Conservation (phyloP, 208 protist species). For the Vickermania ingenoplastis region DNA sequence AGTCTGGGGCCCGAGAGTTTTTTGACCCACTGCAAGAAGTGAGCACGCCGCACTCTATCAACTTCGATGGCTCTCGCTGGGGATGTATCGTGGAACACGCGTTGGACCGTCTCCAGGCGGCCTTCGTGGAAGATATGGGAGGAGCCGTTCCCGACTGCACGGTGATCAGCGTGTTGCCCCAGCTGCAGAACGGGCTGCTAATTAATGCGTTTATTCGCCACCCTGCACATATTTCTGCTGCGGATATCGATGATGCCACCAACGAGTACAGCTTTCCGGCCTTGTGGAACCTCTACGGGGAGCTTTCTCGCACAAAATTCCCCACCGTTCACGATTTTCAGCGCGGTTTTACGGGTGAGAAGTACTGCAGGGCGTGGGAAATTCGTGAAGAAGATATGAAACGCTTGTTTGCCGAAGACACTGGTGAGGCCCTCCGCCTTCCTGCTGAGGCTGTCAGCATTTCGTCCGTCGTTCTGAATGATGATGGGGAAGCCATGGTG, state of each 20-base stretch:
- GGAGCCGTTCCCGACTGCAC: constrained; percentile 1
- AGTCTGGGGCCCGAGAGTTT: not conserved
- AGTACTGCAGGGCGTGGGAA: not conserved
- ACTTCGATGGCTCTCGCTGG: constrained; percentile 8
- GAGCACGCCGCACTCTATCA: constrained; percentile 8
- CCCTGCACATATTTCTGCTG: not conserved
- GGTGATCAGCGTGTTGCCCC: constrained; percentile 3
- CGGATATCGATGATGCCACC: constrained; percentile 7
- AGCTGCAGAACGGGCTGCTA: constrained; percentile 8
- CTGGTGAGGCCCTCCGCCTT: not conserved
- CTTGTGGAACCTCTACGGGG: constrained; percentile 23
- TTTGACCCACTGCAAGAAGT: not conserved
- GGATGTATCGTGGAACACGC: not conserved
- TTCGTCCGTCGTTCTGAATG: not conserved
- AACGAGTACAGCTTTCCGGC: constrained; percentile 15
- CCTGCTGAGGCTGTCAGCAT: not conserved
- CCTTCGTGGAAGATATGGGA: constrained; percentile 9
- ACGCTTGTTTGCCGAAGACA: not conserved
- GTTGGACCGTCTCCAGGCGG: constrained; percentile 2
- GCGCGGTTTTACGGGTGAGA: not conserved
- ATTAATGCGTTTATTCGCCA: constrained; percentile 8
- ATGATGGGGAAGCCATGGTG: not conserved
- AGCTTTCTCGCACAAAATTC: not conserved
- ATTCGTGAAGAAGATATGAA: not conserved
- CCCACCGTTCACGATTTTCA: not conserved